Evolutionary conservation across 169 alveolate genomes (phyloP).

Genomic region (Ichthyophthirius multifiliis): DNA sequence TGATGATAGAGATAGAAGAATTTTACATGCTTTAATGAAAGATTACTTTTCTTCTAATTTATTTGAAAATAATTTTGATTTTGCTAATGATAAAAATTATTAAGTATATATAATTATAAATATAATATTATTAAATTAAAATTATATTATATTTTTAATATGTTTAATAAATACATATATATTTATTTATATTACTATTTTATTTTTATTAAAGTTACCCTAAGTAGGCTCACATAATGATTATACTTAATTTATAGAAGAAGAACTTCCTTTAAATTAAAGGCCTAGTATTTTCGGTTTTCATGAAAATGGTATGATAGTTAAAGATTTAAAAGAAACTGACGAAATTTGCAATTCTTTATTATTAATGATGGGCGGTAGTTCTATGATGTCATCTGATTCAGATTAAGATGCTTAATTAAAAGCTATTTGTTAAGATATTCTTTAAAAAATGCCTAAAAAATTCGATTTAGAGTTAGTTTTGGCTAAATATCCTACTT

Average conservation of each 20-base stretch:
- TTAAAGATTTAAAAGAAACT: slow-evolving; percentile 68
- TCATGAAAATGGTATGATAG: slow-evolving; percentile 78
- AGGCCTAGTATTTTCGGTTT: slow-evolving; percentile 73
- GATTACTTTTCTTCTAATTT: slow-evolving; percentile 53
- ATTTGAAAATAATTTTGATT: slow-evolving; percentile 42
- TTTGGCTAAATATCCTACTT: slow-evolving; percentile 62
- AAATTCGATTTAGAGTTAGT: slow-evolving; percentile 65
- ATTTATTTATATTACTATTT: neutral
- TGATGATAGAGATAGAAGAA: slow-evolving; percentile 81
- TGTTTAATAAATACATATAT: neutral
- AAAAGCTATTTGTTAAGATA: slow-evolving; percentile 37
- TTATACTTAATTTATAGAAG: slow-evolving; percentile 52
- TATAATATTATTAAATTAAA: neutral
- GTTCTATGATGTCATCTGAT: slow-evolving; percentile 17
- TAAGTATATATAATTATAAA: neutral
- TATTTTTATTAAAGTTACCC: slow-evolving; percentile 36
- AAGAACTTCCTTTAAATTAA: slow-evolving; percentile 59
- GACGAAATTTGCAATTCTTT: slow-evolving; percentile 57
- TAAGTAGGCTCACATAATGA: slow-evolving; percentile 56
- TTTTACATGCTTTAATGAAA: slow-evolving; percentile 63
- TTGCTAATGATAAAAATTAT: slow-evolving; percentile 46
- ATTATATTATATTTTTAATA: neutral
- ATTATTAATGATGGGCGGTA: slow-evolving; percentile 31
- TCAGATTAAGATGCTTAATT: slow-evolving; percentile 40
- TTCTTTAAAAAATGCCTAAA: slow-evolving; percentile 54